Evolutionary conservation across 345 rosid genomes (phyloP), one percentile per base, ranked within the genome.

Genomic region (Rhodomyrtus tomentosa): DNA sequence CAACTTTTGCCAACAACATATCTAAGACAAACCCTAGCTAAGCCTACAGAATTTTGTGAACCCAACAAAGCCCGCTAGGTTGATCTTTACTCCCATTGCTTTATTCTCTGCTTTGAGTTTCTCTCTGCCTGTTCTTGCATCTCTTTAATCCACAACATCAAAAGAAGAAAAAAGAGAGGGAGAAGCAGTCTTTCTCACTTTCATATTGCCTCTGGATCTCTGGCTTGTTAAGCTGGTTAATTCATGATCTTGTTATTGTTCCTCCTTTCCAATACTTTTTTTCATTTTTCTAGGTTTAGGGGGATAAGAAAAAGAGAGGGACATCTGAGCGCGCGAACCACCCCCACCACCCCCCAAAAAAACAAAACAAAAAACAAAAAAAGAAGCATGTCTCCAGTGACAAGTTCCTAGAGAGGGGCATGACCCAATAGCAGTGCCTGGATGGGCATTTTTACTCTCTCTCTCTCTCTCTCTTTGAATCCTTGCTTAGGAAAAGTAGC

Each of bases 381-480:
- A n/a, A 36, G 52, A 81, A 81, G 82, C 55, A 27, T 81, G 82
- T 81, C 82, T 50, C 38, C 40, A 32, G 55, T 27, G 83, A 81
- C n/a, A 50, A 81, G 83, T 81, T 50, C 55, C 83, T 7, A 27
- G 45, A 16, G 83, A 27, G 74, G 81, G 49, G 74, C 82, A 79
- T 27, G 82, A 55, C 80, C 86, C 86, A 55, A 84, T 51, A n/a
- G 27, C 32, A n/a, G 56, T 50, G 82, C 86, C 51, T 62, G 81
- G 38, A 52, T 27, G 74, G 56, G 24, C 48, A 40, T 53, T 81
- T 62, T 62, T 29, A 32, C 29, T 80, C 16, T 52, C 53, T 53
- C 20, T 81, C 51, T 62, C 45, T 24, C 29, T 80, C 16, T 52
- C 53, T 53, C 20, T 21, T 52, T 40, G 42, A 50, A 76, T 27